Conservation (phyloP, 352 stramenopile species). For the Globisporangium recalcitrans region DNA sequence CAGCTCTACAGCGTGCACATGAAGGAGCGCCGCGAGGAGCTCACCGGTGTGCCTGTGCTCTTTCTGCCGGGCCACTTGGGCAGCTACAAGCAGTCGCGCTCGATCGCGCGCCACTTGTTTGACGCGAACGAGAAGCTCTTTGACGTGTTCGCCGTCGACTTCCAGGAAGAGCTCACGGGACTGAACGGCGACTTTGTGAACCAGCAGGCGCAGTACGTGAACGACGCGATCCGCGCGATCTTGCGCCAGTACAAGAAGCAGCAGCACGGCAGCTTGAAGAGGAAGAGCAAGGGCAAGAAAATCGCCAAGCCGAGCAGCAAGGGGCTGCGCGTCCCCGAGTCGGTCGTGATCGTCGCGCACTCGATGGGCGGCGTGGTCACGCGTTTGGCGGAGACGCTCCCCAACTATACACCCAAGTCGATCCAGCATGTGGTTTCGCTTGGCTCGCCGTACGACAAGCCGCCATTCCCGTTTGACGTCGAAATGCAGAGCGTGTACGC, state of each 20-base stretch:
- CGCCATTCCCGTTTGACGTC: slow-evolving; percentile 61
- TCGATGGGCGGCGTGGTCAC: slow-evolving; percentile 83
- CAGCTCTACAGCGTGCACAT: slow-evolving; percentile 63
- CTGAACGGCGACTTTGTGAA: slow-evolving; percentile 63
- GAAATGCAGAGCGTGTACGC: slow-evolving; percentile 62
- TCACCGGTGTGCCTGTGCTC: slow-evolving; percentile 69
- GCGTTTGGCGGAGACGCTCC: slow-evolving; percentile 53
- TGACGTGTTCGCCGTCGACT: slow-evolving; percentile 81
- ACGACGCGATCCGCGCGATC: slow-evolving; percentile 67
- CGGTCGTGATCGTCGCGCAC: slow-evolving; percentile 75
- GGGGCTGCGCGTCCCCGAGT: slow-evolving; percentile 27
- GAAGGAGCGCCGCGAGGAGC: slow-evolving; percentile 35
- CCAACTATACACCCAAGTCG: slow-evolving; percentile 67
- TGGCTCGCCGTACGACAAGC: slow-evolving; percentile 50
- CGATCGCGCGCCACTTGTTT: slow-evolving; percentile 64
- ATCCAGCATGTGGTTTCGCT: slow-evolving; percentile 77
- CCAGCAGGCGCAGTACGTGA: slow-evolving; percentile 70
- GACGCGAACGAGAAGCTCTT: slow-evolving; percentile 51
- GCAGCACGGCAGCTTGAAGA: slow-evolving; percentile 4
- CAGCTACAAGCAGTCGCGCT: slow-evolving; percentile 84
- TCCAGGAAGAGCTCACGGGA: slow-evolving; percentile 63
- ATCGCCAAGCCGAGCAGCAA: slow-evolving; percentile 6
- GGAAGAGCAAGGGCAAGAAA: slow-evolving; percentile 16
- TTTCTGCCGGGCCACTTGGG: slow-evolving; percentile 80
- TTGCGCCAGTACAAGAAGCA: slow-evolving; percentile 72